A percentile compares a stretch with the other conserved stretches of the same genome.
These are phyloP conservation scores for Solanum infundibuliforme DNA, from an alignment of 257 asterid genomes.

Conservation along the genomic window DNA sequence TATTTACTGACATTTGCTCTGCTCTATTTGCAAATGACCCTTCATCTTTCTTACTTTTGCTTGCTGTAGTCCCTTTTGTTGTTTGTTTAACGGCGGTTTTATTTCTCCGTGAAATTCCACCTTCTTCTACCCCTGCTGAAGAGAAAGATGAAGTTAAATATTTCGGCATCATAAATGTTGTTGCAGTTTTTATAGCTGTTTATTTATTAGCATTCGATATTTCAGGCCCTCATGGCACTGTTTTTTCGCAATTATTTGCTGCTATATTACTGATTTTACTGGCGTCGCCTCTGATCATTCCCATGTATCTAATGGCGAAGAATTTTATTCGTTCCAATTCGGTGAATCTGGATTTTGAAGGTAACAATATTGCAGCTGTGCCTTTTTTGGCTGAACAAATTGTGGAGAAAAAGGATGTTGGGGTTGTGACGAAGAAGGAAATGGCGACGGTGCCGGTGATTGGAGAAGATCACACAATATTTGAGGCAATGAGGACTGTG, in stretches of 20 bases:
- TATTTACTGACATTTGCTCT: constrained; percentile 14
- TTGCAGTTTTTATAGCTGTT: not conserved
- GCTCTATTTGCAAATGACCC: constrained; percentile 5
- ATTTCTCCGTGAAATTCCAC: constrained; percentile 14
- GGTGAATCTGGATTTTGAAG: not conserved
- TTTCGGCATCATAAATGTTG: constrained; percentile 2
- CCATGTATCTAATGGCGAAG: not conserved
- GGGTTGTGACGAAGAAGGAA: not conserved
- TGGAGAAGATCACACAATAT: constrained; percentile 13
- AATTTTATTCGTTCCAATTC: not conserved
- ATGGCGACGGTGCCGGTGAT: not conserved
- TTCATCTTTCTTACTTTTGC: constrained; percentile 1
- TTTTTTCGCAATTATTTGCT: constrained; percentile 2
- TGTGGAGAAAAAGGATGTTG: not conserved
- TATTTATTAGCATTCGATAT: constrained; percentile 8
- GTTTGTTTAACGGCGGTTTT: constrained; percentile 1
- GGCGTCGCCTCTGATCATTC: constrained; percentile 6
- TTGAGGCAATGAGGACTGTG: constrained; percentile 1
- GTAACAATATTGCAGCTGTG: not conserved
- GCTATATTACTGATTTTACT: not conserved
- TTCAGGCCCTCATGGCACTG: constrained; percentile 10
- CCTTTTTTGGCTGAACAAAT: not conserved
- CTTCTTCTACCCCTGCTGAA: not conserved
- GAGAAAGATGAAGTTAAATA: constrained; percentile 2
- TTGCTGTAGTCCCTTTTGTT: not conserved